Base-by-base conservation (phyloP, 768 basidiomycete genomes). In the Tylopilus vinaceipallidus region DNA sequence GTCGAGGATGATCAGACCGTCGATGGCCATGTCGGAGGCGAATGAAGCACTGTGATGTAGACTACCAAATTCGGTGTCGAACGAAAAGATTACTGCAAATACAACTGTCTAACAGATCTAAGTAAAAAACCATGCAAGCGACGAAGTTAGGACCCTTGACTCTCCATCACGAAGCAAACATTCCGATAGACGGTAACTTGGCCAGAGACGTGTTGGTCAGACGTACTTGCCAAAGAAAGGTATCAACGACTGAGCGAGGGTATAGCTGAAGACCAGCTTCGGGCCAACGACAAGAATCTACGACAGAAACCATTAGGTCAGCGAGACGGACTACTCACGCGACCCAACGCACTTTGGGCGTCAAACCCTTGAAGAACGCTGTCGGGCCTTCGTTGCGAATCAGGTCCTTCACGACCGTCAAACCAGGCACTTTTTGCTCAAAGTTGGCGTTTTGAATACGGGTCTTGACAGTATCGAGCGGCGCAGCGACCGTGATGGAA, bases 391-490 rank as follows among this genome's bases (percentile, higher is more conserved):
- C 95, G 50, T 91, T 83, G 67, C 82, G 84, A 59, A 98, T 66
- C 51, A 98, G 78, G 23, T 97, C 95, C 64, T 79, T 83, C 50
- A 98, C 72, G 39, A 98, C 89, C 1, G 83, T 84, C 55, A 87
- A 53, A 4, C 95, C 95, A 41, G 77, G 75, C 12, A 89, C 87
- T 62, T 90, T 91, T 45, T 75, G 77, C 69, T 93, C 91, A 65
- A 98, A 99, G 75, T 97, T 95, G 50, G 95, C 95, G 69, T 98
- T 97, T 68, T 99, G 95, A 53, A 99, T 97, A 23, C 95, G 90
- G 17, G 95, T 94, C 77, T 99, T 99, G 73, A 99, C 83, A 32
- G 86, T 86, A 60, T 98, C 95, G 11, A 99, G 84, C 0, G 95
- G 95, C 3, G 95, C 95, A 14, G 95, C 95, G 59, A 98, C 84